Evolutionary conservation across 2,329 filamentous ascomycete genomes (phyloP), one percentile per base, ranked within the genome.

Genomic region (Alternaria hordeiaustralica): DNA sequence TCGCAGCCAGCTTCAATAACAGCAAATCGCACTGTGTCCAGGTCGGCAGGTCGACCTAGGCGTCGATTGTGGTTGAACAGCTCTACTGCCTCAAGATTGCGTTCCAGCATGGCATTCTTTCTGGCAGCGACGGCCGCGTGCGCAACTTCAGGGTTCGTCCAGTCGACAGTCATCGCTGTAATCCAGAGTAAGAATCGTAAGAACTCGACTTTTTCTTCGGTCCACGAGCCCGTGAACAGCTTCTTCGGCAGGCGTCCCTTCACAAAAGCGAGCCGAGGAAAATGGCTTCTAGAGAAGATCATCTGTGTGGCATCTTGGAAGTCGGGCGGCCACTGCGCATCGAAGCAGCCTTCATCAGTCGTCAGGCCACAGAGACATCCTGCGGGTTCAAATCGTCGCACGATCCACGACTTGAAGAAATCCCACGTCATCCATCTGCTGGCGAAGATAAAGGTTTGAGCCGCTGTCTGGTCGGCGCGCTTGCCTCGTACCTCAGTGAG

Each of bases 371-470:
- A 78, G 2, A 79, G 49, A 45, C 77, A 79, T 4, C 75, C 73
- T 11, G 56, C 69, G 0, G 13, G 7, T n/a, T 43, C 71, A 44
- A 68, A 78, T 1, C 62, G 58, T 28, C 61, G 70, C 13, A 65
- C 8, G 8, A 73, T 49, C 61, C 68, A 78, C 1, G 58, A 56
- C 46, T 75, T 70, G 67, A 78, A 75, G 58, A 71, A 77, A 1
- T 59, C n/a, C 77, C 77, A 78, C 9, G 74, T 77, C 76, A 79
- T 78, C 74, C 73, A 78, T 60, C 55, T 71, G 44, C 62, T 65
- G 3, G 73, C 68, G 54, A 78, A 78, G 4, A 78, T 69, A 12
- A 50, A 51, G 3, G 71, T 72, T 43, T 78, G 77, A 11, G 68
- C 66, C 9, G 26, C 56, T 6, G 69, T 67, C 9, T 71, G 71